A percentile compares a stretch with the other conserved stretches of the same genome.
phyloP scores from a whole-genome alignment of 345 rosid species.

The Melastoma malabathricum region DNA sequence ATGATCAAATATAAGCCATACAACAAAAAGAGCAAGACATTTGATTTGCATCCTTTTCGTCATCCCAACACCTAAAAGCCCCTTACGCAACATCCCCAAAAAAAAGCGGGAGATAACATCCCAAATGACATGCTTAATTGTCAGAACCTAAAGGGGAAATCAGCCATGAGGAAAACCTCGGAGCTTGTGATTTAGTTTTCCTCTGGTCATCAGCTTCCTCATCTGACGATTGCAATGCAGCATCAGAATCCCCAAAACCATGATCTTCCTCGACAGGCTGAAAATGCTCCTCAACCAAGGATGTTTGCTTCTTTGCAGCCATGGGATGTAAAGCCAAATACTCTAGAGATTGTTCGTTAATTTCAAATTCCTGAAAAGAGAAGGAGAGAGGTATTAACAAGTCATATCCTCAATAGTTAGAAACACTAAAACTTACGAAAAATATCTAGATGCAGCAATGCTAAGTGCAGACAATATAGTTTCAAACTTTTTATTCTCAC shows the following conservation, averaged over 20 bases:
- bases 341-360: constrained; percentile 52
- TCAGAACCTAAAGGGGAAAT: not conserved
- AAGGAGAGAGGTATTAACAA: constrained; percentile 8
- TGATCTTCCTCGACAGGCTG: constrained; percentile 50
- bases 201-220: constrained; percentile 22
- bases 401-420: not conserved
- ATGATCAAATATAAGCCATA: no score
- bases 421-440: not conserved
- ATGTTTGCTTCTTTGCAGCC: constrained; percentile 42
- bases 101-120: no score
- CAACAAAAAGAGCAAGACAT: no score
- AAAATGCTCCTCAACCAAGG: constrained; percentile 74
- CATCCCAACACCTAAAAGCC: no score
- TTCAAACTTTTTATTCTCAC: no score
- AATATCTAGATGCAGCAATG: no score
- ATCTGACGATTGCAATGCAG: constrained; percentile 29
- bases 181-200: constrained; percentile 42
- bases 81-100: no score
- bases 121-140: no score
- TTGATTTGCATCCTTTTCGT: no score
- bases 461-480: no score
- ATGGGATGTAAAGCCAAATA: constrained; percentile 68
- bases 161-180: constrained; percentile 28
- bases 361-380: constrained; percentile 56
- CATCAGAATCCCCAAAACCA: constrained; percentile 45